phyloP scores from a whole-genome alignment of 345 rosid genomes.

The Bretschneidera sinensis region DNA sequence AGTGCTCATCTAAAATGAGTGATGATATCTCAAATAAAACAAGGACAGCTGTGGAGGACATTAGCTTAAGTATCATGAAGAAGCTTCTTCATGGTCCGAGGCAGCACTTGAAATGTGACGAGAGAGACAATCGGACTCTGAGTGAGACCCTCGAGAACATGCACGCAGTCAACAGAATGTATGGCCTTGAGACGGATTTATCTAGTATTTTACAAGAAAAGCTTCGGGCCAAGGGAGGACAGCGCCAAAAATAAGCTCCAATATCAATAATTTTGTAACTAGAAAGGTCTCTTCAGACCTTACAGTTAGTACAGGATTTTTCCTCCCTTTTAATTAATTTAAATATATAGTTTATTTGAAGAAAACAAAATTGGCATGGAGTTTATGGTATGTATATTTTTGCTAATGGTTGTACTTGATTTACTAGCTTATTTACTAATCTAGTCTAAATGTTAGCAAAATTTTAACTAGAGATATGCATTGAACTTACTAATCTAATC shows the following conservation, averaged over 20 bases:
- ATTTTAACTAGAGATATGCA: too few species aligned
- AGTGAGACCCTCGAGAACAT: constrained; percentile 89
- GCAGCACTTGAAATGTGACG: constrained; percentile 98
- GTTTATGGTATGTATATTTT: too few species aligned
- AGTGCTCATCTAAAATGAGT: constrained; percentile 90
- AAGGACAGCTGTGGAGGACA: constrained; percentile 78
- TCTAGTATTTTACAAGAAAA: constrained; percentile 72
- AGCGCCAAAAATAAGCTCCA: constrained; percentile 45
- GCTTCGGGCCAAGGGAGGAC: constrained; percentile 71
- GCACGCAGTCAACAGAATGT: constrained; percentile 96
- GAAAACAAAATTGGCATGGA: too few species aligned
- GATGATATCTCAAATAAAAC: constrained; percentile 84
- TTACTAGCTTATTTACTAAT: too few species aligned
- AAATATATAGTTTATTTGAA: too few species aligned
- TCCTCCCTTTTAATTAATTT: too few species aligned
- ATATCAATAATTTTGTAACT: too few species aligned
- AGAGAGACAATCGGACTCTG: constrained; percentile 66
- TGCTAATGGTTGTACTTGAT: too few species aligned
- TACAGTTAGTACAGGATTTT: too few species aligned
- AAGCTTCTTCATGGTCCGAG: constrained; percentile 96
- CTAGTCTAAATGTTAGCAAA: too few species aligned
- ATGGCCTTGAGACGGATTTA: constrained; percentile 73
- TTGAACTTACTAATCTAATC: too few species aligned
- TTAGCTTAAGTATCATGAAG: constrained; percentile 87
- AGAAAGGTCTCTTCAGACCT: too few species aligned